These are phyloP conservation scores for Hyphopichia burtonii DNA, from an alignment of 1,139 yeast genomes.

Conservation along the genomic window DNA sequence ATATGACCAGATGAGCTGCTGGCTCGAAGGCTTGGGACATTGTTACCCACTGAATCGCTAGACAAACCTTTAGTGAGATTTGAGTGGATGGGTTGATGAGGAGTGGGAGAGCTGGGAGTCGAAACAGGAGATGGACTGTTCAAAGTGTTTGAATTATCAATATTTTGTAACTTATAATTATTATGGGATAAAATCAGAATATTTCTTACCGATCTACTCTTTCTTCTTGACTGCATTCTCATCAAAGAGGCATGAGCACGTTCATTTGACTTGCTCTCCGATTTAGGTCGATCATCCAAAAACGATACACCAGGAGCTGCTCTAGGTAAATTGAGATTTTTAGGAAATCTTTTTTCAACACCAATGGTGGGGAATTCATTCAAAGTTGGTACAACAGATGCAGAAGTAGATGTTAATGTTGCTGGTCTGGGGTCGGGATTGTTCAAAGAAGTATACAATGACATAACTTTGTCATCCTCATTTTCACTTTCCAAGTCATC, in stretches of 20 bases:
- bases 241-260: conserved; percentile 67
- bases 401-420: conserved; percentile 4
- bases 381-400: conserved; percentile 39
- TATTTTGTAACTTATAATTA: conserved; percentile 7
- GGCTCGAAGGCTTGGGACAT: background rate
- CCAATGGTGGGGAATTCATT: conserved; percentile 47
- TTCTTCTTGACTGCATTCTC: conserved; percentile 60
- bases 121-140: conserved; percentile 15
- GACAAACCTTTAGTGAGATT: conserved; percentile 11
- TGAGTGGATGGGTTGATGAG: conserved; percentile 8
- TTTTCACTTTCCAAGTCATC: conserved; percentile 39
- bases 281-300: conserved; percentile 29
- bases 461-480: conserved; percentile 56
- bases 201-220: conserved; percentile 46
- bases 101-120: conserved; percentile 15
- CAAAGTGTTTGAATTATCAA: background rate
- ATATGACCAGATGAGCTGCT: background rate
- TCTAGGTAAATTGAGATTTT: conserved; percentile 20
- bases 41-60: background rate
- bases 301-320: conserved; percentile 13
- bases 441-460: conserved; percentile 43
- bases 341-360: conserved; percentile 23
- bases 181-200: conserved; percentile 27
- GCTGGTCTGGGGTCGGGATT: conserved; percentile 11
- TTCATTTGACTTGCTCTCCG: conserved; percentile 49